Percentiles rank a stretch among this genome's conserved stretches.
Evolutionary conservation across 306 rosid genomes (phyloP).

Genomic region (Pyrus bretschneideri): DNA sequence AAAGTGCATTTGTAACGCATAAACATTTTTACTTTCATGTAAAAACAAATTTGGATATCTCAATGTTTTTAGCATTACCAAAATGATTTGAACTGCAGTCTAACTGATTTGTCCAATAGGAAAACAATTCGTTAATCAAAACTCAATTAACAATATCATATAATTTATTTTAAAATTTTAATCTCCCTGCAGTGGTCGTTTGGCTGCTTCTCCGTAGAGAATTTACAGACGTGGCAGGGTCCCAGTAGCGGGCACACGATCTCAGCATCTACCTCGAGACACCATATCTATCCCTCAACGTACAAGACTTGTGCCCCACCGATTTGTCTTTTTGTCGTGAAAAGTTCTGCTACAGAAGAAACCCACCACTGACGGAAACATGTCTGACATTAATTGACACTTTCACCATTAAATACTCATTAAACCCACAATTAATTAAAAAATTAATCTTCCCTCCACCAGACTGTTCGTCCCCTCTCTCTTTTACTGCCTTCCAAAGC

Average conservation of each 20-base stretch:
- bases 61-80: too few relatives aligned
- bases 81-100: too few relatives aligned
- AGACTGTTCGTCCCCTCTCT: background rate
- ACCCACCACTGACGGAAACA: background rate
- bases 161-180: too few relatives aligned
- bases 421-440: background rate
- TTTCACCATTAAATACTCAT: background rate
- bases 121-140: too few relatives aligned
- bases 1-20: too few relatives aligned
- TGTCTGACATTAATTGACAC: background rate
- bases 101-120: too few relatives aligned
- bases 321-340: background rate
- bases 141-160: too few relatives aligned
- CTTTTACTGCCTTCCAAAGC: background rate
- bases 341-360: background rate
- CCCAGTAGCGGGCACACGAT: background rate
- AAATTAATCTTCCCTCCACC: conserved; percentile 9
- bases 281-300: background rate
- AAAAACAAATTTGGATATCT: too few relatives aligned
- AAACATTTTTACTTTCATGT: too few relatives aligned
- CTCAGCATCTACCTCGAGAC: background rate
- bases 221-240: background rate
- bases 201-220: background rate
- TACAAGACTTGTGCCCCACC: background rate
- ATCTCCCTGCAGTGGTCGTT: too few relatives aligned